Evolutionary conservation across 2,329 filamentous ascomycete genomes (phyloP).

Genomic region (Shiraia sp.): DNA sequence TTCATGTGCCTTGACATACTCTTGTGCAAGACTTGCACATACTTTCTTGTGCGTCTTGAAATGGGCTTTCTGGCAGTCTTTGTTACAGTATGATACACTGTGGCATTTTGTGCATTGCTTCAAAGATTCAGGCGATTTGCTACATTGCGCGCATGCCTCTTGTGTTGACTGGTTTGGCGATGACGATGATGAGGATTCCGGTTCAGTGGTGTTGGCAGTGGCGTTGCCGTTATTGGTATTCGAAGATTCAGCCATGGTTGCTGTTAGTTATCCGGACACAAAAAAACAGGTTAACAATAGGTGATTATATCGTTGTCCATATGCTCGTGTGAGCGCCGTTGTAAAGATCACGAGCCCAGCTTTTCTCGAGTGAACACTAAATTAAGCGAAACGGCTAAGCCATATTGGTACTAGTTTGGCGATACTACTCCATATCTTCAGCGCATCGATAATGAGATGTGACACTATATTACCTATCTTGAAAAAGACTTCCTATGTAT

Average conservation of each 20-base stretch:
- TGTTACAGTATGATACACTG: conserved; percentile 44
- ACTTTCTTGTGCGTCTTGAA: conserved; percentile 48
- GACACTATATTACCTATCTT: too few species aligned
- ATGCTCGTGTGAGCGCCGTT: background rate
- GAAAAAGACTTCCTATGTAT: too few species aligned
- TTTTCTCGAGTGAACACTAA: conserved; percentile 2
- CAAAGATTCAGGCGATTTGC: conserved; percentile 22
- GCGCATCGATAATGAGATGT: too few species aligned
- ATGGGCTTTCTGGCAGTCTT: conserved; percentile 47
- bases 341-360: background rate
- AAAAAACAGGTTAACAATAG: too few species aligned
- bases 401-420: background rate
- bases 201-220: background rate
- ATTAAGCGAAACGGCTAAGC: conserved; percentile 2
- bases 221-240: background rate
- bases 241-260: too few species aligned
- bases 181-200: conserved; percentile 16
- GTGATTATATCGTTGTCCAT: too few species aligned
- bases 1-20: conserved; percentile 43
- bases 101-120: conserved; percentile 48
- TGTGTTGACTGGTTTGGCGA: background rate
- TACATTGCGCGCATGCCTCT: conserved; percentile 31
- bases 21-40: conserved; percentile 44
- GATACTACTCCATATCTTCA: too few species aligned
- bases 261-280: too few species aligned